Base-by-base conservation (phyloP, 139 green algal species). In the Chlorella sp. region DNA sequence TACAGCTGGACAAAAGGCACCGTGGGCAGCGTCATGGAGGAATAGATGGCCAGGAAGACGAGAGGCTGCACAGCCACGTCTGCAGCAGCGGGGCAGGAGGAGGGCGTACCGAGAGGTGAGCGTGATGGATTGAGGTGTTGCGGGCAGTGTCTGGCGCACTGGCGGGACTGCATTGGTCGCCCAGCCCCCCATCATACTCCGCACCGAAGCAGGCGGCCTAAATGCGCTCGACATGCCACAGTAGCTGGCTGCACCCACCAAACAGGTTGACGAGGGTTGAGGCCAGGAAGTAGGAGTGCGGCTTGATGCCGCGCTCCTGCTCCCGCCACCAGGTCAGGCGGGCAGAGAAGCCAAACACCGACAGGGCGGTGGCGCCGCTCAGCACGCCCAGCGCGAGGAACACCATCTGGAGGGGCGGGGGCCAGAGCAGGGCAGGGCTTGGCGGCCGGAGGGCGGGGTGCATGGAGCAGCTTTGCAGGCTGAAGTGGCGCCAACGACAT, bases 21-120 rank as follows among this genome's bases (percentile, higher is more conserved):
- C 43, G 87, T 62, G 26, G 88, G 90, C 48, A 93, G 83, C 22
- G 85, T 91, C 75, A 93, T 88, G 51, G 84, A 89, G 38, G 86
- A 88, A 65, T 93, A 93, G 32, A 93, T 75, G 48, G 83, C 75
- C 73, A 93, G 86, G 80, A 93, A 93, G 60, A 93, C 81, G 26
- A 85, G 73, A 3, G 90, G 90, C 83, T 91, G 90, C 19, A 90
- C 58, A 11, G 83, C 36, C 40, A 92, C 84, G 77, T 83, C 77
- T 83, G 77, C 60, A 40, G 77, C 28, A 16, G 30, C 14, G 38
- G 3, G 76, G 46, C 74, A 54, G 28, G 11, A 28, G 22, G 32
- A n/a, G 43, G 46, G 32, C 17, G 62, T 28, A n/a, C n/a, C n/a
- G 62, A 38, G 20, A 36, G 62, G 13, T 3, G 62, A 30, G 62